Evolutionary conservation across 1,139 yeast species (phyloP), one percentile per base, ranked within the genome.

Genomic region (Lodderomyces margitis): DNA sequence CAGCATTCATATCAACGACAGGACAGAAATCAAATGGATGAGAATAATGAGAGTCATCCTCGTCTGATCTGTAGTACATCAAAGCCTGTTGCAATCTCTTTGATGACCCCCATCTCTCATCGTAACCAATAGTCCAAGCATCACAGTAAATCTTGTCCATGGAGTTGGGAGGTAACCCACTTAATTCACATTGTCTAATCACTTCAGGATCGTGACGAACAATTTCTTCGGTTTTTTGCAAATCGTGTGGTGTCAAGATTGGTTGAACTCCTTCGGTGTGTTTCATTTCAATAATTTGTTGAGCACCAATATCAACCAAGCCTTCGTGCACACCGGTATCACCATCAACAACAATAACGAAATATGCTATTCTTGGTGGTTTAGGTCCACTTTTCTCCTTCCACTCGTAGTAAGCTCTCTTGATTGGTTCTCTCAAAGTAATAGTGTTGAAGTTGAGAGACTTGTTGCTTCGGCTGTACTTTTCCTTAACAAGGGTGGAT

Each of bases 11-110:
- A 62, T 85, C 94, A 46, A 84, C 83, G 58, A 85, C 82, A 44
- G 94, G 94, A 57, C 89, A 80, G 67, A 85, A 85, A 61, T 85
- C 92, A 53, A 85, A 74, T 23, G 94, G 91, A 60, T 84, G 92
- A 21, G 91, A 83, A 65, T 85, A 85, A 60, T 83, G 91, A 39
- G 88, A 81, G 59, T 84, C 92, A 58, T 85, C 87, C 61, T 81
- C 88, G 55, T 81, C 71, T n/a, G 80, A 70, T 65, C 89, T 75
- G 75, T 81, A 84, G 68, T 83, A 85, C 77, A 85, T 75, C 62
- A 84, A 75, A 31, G 91, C 91, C 63, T 85, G 94, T 63, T 84
- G 92, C 50, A 85, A 74, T 63, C 94, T 74, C 57, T 81, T 81
- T 39, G 81, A 71, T 39, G 83, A 78, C 37, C 89, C 94, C 81